Conservation (phyloP, 257 asterid genomes). For the Perilla frutescens region DNA sequence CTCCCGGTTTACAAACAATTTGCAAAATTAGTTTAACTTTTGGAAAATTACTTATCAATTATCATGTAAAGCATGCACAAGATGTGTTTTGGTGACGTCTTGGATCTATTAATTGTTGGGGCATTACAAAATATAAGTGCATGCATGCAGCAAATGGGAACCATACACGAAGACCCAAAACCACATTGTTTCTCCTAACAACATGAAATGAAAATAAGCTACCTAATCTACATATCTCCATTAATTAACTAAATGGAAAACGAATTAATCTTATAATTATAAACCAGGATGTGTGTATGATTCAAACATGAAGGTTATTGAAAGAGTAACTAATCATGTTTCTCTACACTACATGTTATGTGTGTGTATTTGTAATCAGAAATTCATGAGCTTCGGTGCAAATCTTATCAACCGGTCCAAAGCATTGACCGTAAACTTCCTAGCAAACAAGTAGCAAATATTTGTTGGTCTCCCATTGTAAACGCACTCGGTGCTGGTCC, state of each 20-base stretch:
- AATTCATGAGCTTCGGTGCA: constrained; percentile 56
- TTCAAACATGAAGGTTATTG: neutral
- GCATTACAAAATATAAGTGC: too few relatives aligned
- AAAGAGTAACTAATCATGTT: neutral
- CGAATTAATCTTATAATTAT: too few relatives aligned
- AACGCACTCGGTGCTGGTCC: constrained; percentile 45
- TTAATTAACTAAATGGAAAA: too few relatives aligned
- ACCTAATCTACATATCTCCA: neutral
- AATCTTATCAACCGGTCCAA: constrained; percentile 62
- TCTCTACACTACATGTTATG: neutral
- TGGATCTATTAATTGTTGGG: too few relatives aligned
- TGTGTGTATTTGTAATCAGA: constrained; percentile 3
- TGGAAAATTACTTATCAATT: too few relatives aligned
- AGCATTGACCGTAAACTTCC: constrained; percentile 60
- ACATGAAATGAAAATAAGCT: neutral
- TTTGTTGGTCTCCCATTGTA: constrained; percentile 60
- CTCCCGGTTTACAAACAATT: too few relatives aligned
- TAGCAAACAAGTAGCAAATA: constrained; percentile 71
- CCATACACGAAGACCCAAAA: too few relatives aligned
- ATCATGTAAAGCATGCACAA: too few relatives aligned
- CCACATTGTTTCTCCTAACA: neutral
- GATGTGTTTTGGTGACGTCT: too few relatives aligned
- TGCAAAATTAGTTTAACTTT: too few relatives aligned
- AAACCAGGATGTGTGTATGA: neutral
- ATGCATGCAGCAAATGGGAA: too few relatives aligned